A percentile compares a stretch with the other conserved stretches of the same genome.
These are phyloP conservation scores for Dorcoceras hygrometricum DNA, from an alignment of 257 asterid species.

Conservation along the genomic window DNA sequence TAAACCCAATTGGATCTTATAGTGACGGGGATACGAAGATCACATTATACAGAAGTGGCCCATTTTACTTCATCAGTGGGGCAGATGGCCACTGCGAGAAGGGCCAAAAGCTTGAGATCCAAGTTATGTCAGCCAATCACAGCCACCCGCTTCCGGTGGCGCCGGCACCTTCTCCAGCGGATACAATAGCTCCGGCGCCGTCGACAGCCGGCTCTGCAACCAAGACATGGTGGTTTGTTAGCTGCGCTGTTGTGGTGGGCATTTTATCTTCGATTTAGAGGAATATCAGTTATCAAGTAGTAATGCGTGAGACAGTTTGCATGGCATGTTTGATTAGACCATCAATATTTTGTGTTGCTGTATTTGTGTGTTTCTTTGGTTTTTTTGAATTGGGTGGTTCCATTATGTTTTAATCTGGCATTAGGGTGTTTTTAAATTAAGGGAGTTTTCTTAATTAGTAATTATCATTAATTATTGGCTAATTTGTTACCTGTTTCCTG, in stretches of 20 bases:
- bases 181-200: slow-evolving; percentile 32
- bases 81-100: slow-evolving; percentile 55
- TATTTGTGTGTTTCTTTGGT: not conserved
- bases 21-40: slow-evolving; percentile 44
- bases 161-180: not conserved
- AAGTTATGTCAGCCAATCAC: slow-evolving; percentile 41
- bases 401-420: too few relatives aligned
- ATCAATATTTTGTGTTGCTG: too few relatives aligned
- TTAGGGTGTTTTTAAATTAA: too few relatives aligned
- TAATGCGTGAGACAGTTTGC: not conserved
- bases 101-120: slow-evolving; percentile 49
- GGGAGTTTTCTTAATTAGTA: too few relatives aligned
- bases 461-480: too few relatives aligned
- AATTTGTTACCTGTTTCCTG: not conserved
- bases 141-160: not conserved
- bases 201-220: slow-evolving; percentile 21
- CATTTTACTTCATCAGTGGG: slow-evolving; percentile 65
- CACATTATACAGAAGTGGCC: slow-evolving; percentile 40
- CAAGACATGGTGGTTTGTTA: slow-evolving; percentile 8
- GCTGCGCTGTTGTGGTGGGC: slow-evolving; percentile 18
- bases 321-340: not conserved
- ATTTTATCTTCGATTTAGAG: slow-evolving; percentile 26
- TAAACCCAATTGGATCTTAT: slow-evolving; percentile 39
- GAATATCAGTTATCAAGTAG: not conserved
- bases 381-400: too few relatives aligned